Evolutionary conservation across 2,329 filamentous ascomycete species (phyloP), one percentile per base, ranked within the genome.

Genomic region (Meredithiella fracta): DNA sequence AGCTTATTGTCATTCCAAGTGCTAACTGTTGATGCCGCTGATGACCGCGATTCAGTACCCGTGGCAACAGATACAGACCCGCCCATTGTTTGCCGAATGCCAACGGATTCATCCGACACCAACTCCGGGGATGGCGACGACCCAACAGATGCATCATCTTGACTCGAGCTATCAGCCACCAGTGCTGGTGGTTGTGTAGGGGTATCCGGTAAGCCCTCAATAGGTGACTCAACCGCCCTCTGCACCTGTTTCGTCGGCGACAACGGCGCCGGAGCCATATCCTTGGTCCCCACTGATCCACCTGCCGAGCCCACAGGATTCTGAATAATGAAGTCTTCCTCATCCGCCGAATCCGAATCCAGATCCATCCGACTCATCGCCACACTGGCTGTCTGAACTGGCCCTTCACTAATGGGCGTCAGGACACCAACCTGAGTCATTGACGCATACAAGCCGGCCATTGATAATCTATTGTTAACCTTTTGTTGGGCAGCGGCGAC

Each of bases 1-100:
- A 98, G 77, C 62, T 82, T 86, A 56, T 81, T 76, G 67, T 97
- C 91, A 60, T 88, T 91, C 92, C 92, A 98, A 0, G 81, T 79
- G 25, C 73, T 57, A n/a, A 50, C 72, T 15, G 76, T 72, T 23
- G 77, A 75, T 50, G 49, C 58, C 2, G 51, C 51, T 15, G 53
- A 56, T 7, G 54, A 58, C 29, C 54, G 40, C 7, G 57, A 58
- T 8, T 59, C 55, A 14, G 49, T 51, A 9, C 49, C 49, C 11
- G 49, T 51, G n/a, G 20, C 29, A 31, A 9, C 49, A 14, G 29
- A 17, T 17, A 25, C 23, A 5, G 62, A 59, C 26, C 78, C 75
- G 3, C 73, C 75, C 22, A 75, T 72, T 53, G 71, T 70, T 38
- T 57, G 55, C 11, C 55, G 51, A 4, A 73, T 74, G 55, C 73